phyloP scores from a whole-genome alignment of 1,284 basidiomycete species.

The Paramarasmius palmivorus region DNA sequence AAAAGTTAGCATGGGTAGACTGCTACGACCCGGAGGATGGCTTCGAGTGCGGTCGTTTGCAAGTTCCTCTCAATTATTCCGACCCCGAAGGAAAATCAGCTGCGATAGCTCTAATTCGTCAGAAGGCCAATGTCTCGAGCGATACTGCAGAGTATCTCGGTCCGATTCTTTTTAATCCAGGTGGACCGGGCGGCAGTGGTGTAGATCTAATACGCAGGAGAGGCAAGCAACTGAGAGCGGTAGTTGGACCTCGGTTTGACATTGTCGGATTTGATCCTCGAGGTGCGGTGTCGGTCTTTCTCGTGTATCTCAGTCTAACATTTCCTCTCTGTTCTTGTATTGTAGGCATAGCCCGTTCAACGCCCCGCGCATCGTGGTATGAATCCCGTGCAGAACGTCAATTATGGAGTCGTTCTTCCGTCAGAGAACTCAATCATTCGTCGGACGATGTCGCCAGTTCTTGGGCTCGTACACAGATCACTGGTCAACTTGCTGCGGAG shows the following conservation, averaged over 20 bases:
- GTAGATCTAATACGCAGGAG: constrained; percentile 28
- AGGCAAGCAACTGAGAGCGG: constrained; percentile 29
- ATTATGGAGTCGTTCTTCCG: constrained; percentile 2
- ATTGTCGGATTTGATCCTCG: constrained; percentile 53
- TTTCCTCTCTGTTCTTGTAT: not conserved
- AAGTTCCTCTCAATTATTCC: constrained; percentile 11
- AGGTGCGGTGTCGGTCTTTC: constrained; percentile 18
- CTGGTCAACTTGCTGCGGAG: constrained; percentile 30
- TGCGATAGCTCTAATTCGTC: constrained; percentile 10
- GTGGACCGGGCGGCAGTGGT: constrained; percentile 52
- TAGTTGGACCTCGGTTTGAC: constrained; percentile 47
- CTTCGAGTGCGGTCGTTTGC: constrained; percentile 5
- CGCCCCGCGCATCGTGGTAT: constrained; percentile 34
- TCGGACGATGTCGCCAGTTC: constrained; percentile 22
- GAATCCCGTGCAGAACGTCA: constrained; percentile 13
- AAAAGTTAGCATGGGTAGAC: not conserved
- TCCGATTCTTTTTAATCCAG: constrained; percentile 21
- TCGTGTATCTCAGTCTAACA: not conserved
- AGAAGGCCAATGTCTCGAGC: constrained; percentile 1
- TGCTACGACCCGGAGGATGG: constrained; percentile 2
- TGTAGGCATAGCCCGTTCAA: constrained; percentile 34
- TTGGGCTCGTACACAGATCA: constrained; percentile 28
- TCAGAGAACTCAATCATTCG: constrained; percentile 21
- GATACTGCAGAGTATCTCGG: constrained; percentile 9
- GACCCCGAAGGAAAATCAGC: constrained; percentile 3